A percentile compares a stretch with the other conserved stretches of the same genome.
Conservation (phyloP, 2,329 filamentous ascomycete species). For the Reticulascus tulasneorum region DNA sequence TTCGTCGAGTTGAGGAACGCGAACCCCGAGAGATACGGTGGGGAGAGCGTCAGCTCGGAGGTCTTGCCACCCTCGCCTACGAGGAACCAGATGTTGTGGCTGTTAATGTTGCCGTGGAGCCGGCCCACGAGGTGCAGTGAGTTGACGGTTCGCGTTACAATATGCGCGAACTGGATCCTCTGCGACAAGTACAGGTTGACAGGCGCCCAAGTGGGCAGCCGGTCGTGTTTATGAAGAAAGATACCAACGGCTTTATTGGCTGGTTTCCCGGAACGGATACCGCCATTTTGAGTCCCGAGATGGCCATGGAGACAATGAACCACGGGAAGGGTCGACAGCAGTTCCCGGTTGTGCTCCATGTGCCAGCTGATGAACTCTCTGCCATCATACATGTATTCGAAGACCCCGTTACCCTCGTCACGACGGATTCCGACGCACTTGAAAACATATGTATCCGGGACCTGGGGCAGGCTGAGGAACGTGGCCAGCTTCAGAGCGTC, state of each 20-base stretch:
- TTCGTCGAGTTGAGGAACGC: too few relatives aligned
- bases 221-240: too few relatives aligned
- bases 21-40: too few relatives aligned
- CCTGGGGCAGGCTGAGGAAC: too few relatives aligned
- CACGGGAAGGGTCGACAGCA: not conserved
- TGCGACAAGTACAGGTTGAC: not conserved
- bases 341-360: not conserved
- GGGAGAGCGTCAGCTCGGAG: too few relatives aligned
- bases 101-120: not conserved
- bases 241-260: too few relatives aligned
- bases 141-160: not conserved
- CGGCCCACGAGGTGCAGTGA: not conserved
- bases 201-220: not conserved
- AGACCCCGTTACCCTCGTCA: too few relatives aligned
- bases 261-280: too few relatives aligned
- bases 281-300: not conserved
- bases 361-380: not conserved
- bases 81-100: slow-evolving; percentile 1
- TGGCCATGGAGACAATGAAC: not conserved
- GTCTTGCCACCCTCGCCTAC: not conserved
- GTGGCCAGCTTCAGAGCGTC: too few relatives aligned
- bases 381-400: too few relatives aligned
- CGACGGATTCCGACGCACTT: too few relatives aligned
- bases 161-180: not conserved
- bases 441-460: too few relatives aligned